Evolutionary conservation across 1,284 basidiomycete genomes (phyloP).

Genomic region (Coriolopsis trogii): DNA sequence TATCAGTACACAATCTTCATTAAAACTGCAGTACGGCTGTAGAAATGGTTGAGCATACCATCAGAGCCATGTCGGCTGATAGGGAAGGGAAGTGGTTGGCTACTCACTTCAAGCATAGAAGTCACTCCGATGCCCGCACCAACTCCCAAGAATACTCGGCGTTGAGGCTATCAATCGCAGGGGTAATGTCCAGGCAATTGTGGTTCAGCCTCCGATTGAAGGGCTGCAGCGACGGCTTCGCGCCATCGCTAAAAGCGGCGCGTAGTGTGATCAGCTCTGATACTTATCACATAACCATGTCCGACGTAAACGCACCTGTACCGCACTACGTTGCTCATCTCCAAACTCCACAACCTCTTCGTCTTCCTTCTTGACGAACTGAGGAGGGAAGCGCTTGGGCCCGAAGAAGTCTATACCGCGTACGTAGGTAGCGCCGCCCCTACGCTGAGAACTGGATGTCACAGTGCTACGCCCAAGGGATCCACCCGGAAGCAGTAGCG

Average conservation of each 20-base stretch:
- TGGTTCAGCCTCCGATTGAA: background rate
- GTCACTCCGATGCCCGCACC: background rate
- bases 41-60: background rate
- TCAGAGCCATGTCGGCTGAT: background rate
- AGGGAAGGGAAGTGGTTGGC: background rate
- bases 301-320: background rate
- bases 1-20: no score
- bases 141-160: background rate
- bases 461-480: slow-evolving; percentile 2
- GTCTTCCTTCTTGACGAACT: no score
- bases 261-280: no score
- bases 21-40: no score
- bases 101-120: slow-evolving; percentile 1
- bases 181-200: background rate
- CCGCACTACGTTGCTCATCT: no score
- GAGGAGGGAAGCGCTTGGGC: no score
- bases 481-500: background rate
- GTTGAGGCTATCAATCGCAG: background rate
- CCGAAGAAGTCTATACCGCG: slow-evolving; percentile 1
- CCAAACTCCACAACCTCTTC: background rate
- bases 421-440: background rate
- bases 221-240: background rate
- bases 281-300: background rate
- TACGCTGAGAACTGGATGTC: background rate
- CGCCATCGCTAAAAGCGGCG: slow-evolving; percentile 6